These are phyloP conservation scores for Xylaria intraflava DNA, from an alignment of 495 filamentous ascomycete genomes.

Conservation along the genomic window DNA sequence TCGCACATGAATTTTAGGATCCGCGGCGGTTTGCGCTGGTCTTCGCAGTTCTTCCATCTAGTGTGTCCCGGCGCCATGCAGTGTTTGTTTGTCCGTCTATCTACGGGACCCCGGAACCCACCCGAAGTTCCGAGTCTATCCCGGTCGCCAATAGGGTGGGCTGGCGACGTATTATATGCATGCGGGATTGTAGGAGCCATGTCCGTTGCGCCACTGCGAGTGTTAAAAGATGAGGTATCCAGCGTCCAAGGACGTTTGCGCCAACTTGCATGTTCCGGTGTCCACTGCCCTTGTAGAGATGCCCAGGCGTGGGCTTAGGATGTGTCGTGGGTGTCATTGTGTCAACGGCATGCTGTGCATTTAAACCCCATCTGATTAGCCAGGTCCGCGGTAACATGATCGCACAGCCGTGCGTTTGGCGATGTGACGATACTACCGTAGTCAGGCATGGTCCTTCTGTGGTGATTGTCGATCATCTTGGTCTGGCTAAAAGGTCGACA, in stretches of 20 bases:
- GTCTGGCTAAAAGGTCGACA: not conserved
- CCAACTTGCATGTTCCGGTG: too few species aligned
- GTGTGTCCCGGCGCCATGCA: not conserved
- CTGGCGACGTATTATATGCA: not conserved
- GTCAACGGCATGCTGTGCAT: not conserved
- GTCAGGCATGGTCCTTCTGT: not conserved
- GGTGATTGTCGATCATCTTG: not conserved
- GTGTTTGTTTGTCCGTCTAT: not conserved
- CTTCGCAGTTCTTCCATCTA: not conserved
- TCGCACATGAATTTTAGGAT: not conserved
- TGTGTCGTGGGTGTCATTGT: not conserved
- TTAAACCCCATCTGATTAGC: not conserved
- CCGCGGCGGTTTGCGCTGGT: too few species aligned
- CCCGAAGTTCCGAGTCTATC: not conserved
- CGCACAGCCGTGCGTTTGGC: not conserved
- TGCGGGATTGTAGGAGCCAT: not conserved
- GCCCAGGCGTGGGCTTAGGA: not conserved
- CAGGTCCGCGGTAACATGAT: not conserved
- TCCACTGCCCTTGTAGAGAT: too few species aligned
- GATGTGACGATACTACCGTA: not conserved
- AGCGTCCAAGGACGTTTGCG: too few species aligned
- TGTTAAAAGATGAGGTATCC: too few species aligned
- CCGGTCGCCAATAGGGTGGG: too few species aligned
- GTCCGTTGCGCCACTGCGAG: not conserved
- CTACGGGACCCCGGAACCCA: not conserved